These are phyloP conservation scores for Petrea volubilis DNA, from an alignment of 257 asterid genomes.

Conservation along the genomic window DNA sequence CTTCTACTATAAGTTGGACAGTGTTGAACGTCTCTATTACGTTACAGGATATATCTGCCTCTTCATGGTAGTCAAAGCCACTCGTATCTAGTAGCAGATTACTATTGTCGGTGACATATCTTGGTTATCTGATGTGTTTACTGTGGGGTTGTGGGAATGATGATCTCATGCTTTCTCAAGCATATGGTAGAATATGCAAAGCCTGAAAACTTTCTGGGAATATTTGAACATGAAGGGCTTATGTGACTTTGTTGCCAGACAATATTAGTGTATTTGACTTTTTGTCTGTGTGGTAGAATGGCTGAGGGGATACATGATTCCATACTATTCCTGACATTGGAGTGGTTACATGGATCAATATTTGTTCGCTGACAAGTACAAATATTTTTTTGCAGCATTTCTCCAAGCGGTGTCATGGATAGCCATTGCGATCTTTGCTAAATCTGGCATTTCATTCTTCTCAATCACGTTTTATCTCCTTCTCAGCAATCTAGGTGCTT, in stretches of 20 bases:
- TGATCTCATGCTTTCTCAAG: not conserved
- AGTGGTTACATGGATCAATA: not conserved
- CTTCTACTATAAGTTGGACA: not conserved
- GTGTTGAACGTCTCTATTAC: not conserved
- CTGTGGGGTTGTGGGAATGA: not conserved
- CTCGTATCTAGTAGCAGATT: not conserved
- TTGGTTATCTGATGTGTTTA: not conserved
- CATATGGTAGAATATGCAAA: not conserved
- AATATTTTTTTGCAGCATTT: conserved; percentile 60
- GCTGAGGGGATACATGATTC: not conserved
- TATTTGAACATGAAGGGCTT: not conserved
- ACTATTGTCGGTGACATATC: not conserved
- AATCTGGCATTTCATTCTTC: conserved; percentile 65
- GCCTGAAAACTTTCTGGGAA: not conserved
- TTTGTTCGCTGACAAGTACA: conserved; percentile 11
- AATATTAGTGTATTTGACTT: not conserved
- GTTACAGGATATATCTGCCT: not conserved
- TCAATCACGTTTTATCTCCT: conserved; percentile 70
- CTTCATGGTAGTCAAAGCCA: not conserved
- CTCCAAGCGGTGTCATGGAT: conserved; percentile 91
- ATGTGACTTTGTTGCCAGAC: not conserved
- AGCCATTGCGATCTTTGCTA: conserved; percentile 54
- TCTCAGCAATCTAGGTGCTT: conserved; percentile 90
- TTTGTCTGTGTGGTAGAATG: not conserved
- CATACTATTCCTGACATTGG: not conserved